phyloP scores from a whole-genome alignment of 208 protist genomes.

The Trypanosoma mega region DNA sequence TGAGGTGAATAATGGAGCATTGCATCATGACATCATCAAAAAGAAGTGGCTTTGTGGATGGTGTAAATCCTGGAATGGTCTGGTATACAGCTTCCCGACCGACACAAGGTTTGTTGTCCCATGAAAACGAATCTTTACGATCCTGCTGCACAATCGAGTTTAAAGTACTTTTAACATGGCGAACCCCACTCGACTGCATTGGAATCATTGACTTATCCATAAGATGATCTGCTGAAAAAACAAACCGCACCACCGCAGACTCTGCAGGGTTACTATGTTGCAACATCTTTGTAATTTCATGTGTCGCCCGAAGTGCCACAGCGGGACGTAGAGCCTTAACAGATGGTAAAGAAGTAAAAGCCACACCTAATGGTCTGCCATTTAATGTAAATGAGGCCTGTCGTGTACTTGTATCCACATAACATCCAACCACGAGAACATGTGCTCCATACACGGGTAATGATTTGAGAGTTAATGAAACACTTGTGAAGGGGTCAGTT shows the following conservation, averaged over 20 bases:
- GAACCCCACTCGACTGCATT: too few relatives aligned
- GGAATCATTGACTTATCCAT: background rate
- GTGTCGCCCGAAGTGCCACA: conserved; percentile 25
- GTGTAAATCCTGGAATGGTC: conserved; percentile 14
- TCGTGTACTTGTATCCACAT: conserved; percentile 9
- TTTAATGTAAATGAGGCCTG: conserved; percentile 38
- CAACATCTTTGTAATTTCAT: conserved; percentile 7
- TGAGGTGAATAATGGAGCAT: conserved; percentile 17
- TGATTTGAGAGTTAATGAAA: conserved; percentile 2
- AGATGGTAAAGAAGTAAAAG: conserved; percentile 26
- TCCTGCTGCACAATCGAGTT: background rate
- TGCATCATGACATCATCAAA: conserved; percentile 28
- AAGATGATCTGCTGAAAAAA: conserved; percentile 20
- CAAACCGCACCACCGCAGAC: conserved; percentile 31
- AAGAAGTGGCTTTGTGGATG: conserved; percentile 2
- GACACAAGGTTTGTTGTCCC: too few relatives aligned
- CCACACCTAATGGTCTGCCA: conserved; percentile 28
- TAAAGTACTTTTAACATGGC: background rate
- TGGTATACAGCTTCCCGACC: too few relatives aligned
- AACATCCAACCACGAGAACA: conserved; percentile 29
- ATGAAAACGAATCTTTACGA: too few relatives aligned
- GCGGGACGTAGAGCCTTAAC: conserved; percentile 22
- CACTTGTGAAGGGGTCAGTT: background rate
- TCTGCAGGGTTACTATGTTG: conserved; percentile 12
- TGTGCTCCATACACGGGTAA: conserved; percentile 21